A percentile compares a stretch with the other conserved stretches of the same genome.
Conservation (phyloP, 371 early-diverging fungal species). For the Mucor indicus region DNA sequence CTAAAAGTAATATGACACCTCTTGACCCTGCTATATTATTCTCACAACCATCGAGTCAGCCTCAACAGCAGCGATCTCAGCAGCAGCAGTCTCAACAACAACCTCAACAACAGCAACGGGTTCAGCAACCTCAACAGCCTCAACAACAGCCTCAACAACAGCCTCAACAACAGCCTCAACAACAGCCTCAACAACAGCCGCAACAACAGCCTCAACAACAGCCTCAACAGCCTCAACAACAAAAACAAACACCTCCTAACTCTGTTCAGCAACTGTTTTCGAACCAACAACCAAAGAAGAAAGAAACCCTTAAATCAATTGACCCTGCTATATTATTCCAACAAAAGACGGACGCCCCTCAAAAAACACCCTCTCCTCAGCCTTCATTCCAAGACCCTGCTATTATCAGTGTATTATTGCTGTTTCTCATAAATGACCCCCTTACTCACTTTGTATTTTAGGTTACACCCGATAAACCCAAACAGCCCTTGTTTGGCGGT, state of each 20-base stretch:
- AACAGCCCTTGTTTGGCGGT: conserved; percentile 7
- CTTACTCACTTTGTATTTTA: too few relatives aligned
- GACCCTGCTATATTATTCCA: too few relatives aligned
- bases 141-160: conserved; percentile 1
- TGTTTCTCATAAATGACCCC: background rate
- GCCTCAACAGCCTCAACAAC: too few relatives aligned
- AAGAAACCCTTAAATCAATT: too few relatives aligned
- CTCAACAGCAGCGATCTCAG: background rate
- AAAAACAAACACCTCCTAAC: too few relatives aligned
- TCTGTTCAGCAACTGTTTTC: too few relatives aligned
- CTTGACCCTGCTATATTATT: conserved; percentile 9
- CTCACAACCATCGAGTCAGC: background rate
- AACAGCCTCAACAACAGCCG: background rate
- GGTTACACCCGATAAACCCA: too few relatives aligned
- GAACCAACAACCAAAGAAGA: too few relatives aligned
- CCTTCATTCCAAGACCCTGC: conserved; percentile 24
- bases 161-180: background rate
- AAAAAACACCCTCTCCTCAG: too few relatives aligned
- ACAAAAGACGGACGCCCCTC: too few relatives aligned
- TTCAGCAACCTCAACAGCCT: background rate
- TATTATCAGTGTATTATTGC: conserved; percentile 19
- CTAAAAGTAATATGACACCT: background rate
- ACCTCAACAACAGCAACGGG: background rate
- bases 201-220: too few relatives aligned
- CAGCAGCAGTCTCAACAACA: background rate